Evolutionary conservation across 2,329 filamentous ascomycete genomes (phyloP).

Genomic region (Coleophoma cylindrospora): DNA sequence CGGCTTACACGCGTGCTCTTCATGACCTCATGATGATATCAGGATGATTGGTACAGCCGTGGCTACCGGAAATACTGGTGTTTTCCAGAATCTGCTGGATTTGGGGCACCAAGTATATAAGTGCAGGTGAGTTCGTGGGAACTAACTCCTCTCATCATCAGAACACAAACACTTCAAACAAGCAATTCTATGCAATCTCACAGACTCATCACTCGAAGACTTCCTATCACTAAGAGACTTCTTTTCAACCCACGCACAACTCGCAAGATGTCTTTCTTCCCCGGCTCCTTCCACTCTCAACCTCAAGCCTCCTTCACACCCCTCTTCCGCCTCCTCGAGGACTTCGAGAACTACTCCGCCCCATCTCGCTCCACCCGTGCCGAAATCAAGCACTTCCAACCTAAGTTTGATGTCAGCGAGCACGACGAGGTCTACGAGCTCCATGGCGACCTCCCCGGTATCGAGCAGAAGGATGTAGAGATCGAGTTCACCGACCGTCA

Average conservation of each 20-base stretch:
- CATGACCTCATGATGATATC: not conserved
- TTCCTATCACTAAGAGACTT: constrained; percentile 9
- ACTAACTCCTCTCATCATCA: constrained; percentile 3
- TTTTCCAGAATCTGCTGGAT: constrained; percentile 10
- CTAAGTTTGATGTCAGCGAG: constrained; percentile 76
- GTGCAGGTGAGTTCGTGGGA: not conserved
- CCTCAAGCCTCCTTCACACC: constrained; percentile 46
- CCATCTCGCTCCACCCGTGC: constrained; percentile 8
- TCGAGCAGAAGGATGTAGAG: constrained; percentile 67
- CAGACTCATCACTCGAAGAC: constrained; percentile 13
- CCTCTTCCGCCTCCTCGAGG: constrained; percentile 60
- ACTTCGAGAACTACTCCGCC: constrained; percentile 50
- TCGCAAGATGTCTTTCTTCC: constrained; percentile 56
- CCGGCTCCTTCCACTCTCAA: constrained; percentile 34
- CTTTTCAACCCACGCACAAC: constrained; percentile 19
- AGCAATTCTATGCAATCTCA: constrained; percentile 17
- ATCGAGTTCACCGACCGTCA: constrained; percentile 77
- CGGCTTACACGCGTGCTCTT: not conserved
- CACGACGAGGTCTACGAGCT: constrained; percentile 65
- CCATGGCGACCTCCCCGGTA: constrained; percentile 73
- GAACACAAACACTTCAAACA: constrained; percentile 10
- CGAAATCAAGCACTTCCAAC: constrained; percentile 52
- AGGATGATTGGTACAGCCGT: too few relatives aligned
- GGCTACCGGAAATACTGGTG: not conserved
- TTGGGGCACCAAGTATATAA: constrained; percentile 11